Base-by-base conservation (phyloP, 2,329 filamentous ascomycete genomes). In the Aureobasidium mangrovei region DNA sequence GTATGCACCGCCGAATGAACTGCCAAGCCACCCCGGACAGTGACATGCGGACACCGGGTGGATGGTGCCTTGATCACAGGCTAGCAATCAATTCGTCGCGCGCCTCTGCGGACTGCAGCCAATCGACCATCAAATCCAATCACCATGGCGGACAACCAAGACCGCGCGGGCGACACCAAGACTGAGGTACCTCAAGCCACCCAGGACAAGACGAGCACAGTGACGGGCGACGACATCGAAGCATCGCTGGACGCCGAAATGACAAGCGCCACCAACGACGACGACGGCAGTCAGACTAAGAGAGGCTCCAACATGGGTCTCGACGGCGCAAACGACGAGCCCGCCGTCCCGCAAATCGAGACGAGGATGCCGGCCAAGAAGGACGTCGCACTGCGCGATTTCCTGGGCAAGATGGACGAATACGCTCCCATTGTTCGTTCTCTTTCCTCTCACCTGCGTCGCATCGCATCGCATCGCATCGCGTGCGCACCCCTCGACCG, bases 381-480 rank as follows among this genome's bases (percentile, higher is more conserved):
- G 72, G 93, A 98, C 72, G 85, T 86, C 24, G 95, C 87, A 38
- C 74, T 98, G 60, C 86, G 91, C 66, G 91, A 97, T 71, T 96
- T 98, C 67, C 72, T 98, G 18, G 80, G 81, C 60, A 96, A 95
- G 77, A 97, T 98, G 85, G 93, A 98, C 67, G 93, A 98, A 65
- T 97, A 93, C 72, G 90, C 93, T 57, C 93, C 93, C 8, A 95
- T 98, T 65, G 91, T 96, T 79, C 60, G 86, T 74, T 44, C 53
- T n/a, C 28, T 18, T 32, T 35, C 49, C 48, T 45, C 24, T n/a
- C 41, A 18, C 18, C 18, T 18, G 29, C 31, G 48, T 12, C 36
- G 38, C 47, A 51, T 40, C 36, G 41, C 38, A n/a, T 26, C 26
- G n/a, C 32, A 31, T 36, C 33, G 33, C 1, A 26, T 8, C n/a